phyloP scores from a whole-genome alignment of 106 monocot species.

The Allium sativum region DNA sequence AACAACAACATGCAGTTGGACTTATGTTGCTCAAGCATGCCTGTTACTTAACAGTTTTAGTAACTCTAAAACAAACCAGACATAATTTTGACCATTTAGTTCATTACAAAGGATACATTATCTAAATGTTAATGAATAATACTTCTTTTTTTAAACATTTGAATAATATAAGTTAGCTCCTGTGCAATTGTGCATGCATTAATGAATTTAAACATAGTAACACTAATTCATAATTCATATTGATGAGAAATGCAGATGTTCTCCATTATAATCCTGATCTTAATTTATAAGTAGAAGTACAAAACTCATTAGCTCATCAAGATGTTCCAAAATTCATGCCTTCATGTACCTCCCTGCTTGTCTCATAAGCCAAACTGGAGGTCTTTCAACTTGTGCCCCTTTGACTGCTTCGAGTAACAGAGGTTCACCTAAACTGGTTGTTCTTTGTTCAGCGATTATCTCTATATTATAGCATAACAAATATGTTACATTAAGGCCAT shows the following conservation, averaged over 20 bases:
- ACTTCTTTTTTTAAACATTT: no score
- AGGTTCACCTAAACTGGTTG: constrained; percentile 28
- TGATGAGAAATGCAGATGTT: neutral
- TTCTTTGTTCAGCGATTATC: constrained; percentile 35
- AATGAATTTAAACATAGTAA: no score
- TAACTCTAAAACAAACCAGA: no score
- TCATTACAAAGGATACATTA: no score
- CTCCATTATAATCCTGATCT: neutral
- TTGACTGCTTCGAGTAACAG: constrained; percentile 63
- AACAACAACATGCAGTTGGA: no score
- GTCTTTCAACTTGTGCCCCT: constrained; percentile 75
- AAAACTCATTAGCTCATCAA: constrained; percentile 98
- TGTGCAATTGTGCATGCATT: no score
- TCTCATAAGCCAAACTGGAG: constrained; percentile 99
- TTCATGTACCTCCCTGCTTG: constrained; percentile 99
- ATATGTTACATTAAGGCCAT: neutral
- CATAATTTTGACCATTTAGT: no score
- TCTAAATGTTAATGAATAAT: no score
- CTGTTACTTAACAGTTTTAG: no score
- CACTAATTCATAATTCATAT: neutral
- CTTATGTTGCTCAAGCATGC: no score
- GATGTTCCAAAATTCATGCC: constrained; percentile 89
- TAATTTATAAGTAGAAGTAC: constrained; percentile 2
- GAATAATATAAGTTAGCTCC: no score
- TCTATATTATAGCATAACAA: constrained; percentile 26